Base-by-base conservation (phyloP, 2,329 filamentous ascomycete genomes). In the Aspergillus versicolor region DNA sequence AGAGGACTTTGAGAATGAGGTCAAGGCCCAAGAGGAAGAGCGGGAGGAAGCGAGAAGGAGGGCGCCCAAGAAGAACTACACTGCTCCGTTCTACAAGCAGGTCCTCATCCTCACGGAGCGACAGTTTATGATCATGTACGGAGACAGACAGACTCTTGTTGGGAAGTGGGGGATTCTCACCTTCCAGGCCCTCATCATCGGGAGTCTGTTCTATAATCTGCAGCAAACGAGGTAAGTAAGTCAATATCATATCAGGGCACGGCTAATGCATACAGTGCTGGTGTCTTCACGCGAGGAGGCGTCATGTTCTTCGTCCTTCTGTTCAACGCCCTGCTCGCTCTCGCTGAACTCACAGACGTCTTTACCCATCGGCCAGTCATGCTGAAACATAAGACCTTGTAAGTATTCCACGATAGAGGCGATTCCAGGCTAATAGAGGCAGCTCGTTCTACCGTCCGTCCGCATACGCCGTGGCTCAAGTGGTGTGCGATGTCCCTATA, bases 341-440 rank as follows among this genome's bases (percentile, higher is more conserved):
- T 88, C 46, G 81, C 82, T 5, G 84, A 88, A 64, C 76, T 86
- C 41, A 84, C 85, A 0, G 72, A 84, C 1, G 81, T 85, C 0
- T 90, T 89, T 61, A 73, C 80, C 47, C 82, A 81, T 21, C 82
- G 86, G 44, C 86, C 86, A 0, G 88, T 90, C 55, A 71, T 90
- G 40, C 73, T 88, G 52, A 89, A 89, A 69, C 87, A 90, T 71
- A 88, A 88, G 66, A 84, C 81, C 22, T 89, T 88, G 75, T 77
- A 58, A 61, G 75, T 13, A 5, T 3, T 5, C 3, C 4, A 19
- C 2, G 17, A n/a, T 15, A 11, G 4, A 11, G 1, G 9, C 13
- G 11, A 5, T 19, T 2, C 15, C 8, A 27, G 27, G 27, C 63
- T 70, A 40, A 68, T 50, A 6, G 17, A n/a, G 1, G 4, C 41